Base-by-base conservation (phyloP, 495 filamentous ascomycete species). In the Aspergillus baeticus region DNA sequence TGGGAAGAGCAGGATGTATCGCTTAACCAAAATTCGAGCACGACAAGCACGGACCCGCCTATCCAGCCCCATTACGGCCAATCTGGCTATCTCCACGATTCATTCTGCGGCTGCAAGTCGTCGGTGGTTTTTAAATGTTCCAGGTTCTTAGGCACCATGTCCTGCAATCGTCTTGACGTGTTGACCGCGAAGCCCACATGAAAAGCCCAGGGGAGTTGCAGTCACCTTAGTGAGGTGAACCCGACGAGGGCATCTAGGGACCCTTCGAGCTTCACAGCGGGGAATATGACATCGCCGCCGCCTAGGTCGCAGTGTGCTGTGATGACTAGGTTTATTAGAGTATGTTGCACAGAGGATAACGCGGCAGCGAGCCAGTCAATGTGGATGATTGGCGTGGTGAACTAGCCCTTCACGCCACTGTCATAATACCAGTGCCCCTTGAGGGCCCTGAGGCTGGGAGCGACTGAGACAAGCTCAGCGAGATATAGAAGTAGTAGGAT, bases 401-500 rank as follows among this genome's bases (percentile, higher is more conserved):
- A 58, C 6, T 51, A n/a, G 54, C 61, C 62, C 10, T 56, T 18
- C 5, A 58, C 21, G 47, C 44, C 62, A 14, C n/a, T n/a, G 18
- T 48, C 46, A 38, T 58, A 61, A 35, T 53, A 50, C 54, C 54
- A 64, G n/a, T 45, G 37, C 53, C 49, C 60, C 10, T 23, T 34
- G 17, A 63, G 48, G 10, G 21, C 45, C 23, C 46, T 15, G 3
- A 63, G 57, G 14, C 36, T 39, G 17, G 31, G 17, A 13, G 61
- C 60, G 36, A 47, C 48, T 26, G 49, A 47, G 20, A 63, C 53
- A 10, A 60, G 0, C 33, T 63, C 39, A 11, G 53, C 57, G 31
- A 63, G 61, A 60, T 54, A 48, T 66, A 63, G 35, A 66, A 54
- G 23, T 14, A 60, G 54, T 11, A 66, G 34, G 52, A 58, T 15